Percentiles rank a stretch among this genome's conserved stretches.
Conservation (phyloP, 2,329 filamentous ascomycete genomes). For the Elsinoe perseae region DNA sequence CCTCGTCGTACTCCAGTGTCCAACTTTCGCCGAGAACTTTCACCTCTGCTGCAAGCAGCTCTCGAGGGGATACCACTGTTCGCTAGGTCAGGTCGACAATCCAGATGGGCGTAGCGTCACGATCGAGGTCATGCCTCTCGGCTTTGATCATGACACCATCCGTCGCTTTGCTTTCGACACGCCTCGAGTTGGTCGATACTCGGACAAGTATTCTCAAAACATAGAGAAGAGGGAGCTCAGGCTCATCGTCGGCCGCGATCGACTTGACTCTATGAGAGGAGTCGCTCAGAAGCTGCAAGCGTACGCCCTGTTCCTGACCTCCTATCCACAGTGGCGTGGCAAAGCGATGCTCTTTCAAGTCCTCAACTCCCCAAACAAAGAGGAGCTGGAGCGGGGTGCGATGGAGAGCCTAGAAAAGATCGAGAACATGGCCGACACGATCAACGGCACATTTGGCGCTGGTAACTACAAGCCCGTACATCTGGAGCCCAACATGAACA, state of each 20-base stretch:
- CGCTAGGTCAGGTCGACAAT: conserved; percentile 70
- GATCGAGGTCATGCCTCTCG: conserved; percentile 89
- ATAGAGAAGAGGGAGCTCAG: conserved; percentile 75
- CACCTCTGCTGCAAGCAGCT: conserved; percentile 64
- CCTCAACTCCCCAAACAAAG: conserved; percentile 65
- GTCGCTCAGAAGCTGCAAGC: conserved; percentile 94
- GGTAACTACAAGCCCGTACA: conserved; percentile 84
- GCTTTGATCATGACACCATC: conserved; percentile 79
- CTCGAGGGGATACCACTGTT: conserved; percentile 77
- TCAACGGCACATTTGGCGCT: conserved; percentile 85
- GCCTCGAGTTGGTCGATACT: conserved; percentile 50
- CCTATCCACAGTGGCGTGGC: conserved; percentile 84
- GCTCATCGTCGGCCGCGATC: conserved; percentile 88
- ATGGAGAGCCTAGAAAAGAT: conserved; percentile 83
- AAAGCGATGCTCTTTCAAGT: conserved; percentile 93
- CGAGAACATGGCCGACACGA: conserved; percentile 80
- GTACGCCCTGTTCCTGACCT: conserved; percentile 83
- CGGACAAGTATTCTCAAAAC: conserved; percentile 52
- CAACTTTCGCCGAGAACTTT: conserved; percentile 91
- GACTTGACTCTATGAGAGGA: conserved; percentile 85
- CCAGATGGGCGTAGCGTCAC: conserved; percentile 79
- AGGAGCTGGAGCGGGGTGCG: conserved; percentile 61
- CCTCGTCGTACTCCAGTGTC: conserved; percentile 90
- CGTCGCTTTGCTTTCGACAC: conserved; percentile 66
- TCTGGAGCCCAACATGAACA: conserved; percentile 79